phyloP scores from a whole-genome alignment of 2,329 filamentous ascomycete genomes.

The Calonectria hawksworthii region DNA sequence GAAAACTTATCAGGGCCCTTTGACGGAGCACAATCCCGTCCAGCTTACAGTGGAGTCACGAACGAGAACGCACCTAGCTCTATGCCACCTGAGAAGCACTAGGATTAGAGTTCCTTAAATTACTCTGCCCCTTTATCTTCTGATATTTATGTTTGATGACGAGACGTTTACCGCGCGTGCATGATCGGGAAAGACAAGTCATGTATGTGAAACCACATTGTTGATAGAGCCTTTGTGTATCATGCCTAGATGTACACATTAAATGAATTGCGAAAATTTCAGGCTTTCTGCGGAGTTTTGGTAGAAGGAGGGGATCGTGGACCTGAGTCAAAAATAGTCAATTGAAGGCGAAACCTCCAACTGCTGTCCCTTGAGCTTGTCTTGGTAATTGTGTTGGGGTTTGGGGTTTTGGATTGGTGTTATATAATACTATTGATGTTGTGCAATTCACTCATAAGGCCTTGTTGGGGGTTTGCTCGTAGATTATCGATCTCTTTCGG shows the following conservation, averaged over 20 bases:
- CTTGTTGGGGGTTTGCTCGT: neutral
- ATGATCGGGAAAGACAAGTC: neutral
- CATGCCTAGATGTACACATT: constrained; percentile 8
- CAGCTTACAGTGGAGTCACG: constrained; percentile 76
- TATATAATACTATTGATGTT: neutral
- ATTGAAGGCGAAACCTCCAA: neutral
- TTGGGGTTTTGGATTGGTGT: neutral
- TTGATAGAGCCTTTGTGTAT: constrained; percentile 23
- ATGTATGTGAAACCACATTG: neutral
- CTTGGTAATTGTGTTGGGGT: neutral
- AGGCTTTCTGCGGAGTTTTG: neutral
- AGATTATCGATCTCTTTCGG: no score
- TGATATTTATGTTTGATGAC: constrained; percentile 32
- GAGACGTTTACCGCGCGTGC: constrained; percentile 5
- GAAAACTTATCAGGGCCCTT: constrained; percentile 79
- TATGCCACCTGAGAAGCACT: constrained; percentile 59
- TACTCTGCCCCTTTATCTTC: constrained; percentile 4
- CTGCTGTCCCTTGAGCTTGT: neutral
- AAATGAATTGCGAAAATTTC: neutral
- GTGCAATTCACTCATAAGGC: neutral
- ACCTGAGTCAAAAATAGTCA: neutral
- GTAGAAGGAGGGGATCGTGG: neutral
- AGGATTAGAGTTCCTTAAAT: constrained; percentile 12
- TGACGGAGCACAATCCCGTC: constrained; percentile 71
- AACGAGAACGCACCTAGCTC: constrained; percentile 71